Evolutionary conservation across 495 filamentous ascomycete genomes (phyloP), one percentile per base, ranked within the genome.

Genomic region (Penicillium daleae): DNA sequence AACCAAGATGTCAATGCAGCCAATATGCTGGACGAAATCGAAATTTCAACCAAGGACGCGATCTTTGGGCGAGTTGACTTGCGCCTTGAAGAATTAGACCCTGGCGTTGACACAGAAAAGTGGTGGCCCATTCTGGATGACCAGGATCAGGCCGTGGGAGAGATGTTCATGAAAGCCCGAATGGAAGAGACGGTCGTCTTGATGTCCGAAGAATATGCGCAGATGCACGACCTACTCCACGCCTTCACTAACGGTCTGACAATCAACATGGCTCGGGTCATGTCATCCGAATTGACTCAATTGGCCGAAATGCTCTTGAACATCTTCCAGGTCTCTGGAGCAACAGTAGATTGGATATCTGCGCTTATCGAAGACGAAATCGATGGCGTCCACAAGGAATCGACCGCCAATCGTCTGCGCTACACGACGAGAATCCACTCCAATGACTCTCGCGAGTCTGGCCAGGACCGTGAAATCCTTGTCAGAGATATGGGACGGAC

Each of bases 281-380:
- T 97, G 65, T 91, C 92, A 7, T 86, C 85, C 0, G 88, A 91
- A 67, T 80, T 97, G 40, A 88, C 87, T 64, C 82, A 86, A 26
- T 78, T 98, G n/a, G 89, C 92, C 9, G 92, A 97, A 68, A 87
- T 90, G 35, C 85, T 99, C 49, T 80, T 98, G 65, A 92, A 97
- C 68, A 96, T 99, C 56, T 99, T 91, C 69, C 95, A 99, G 71
- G 96, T 97, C 13, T 93, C 92, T n/a, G 93, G 92, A 4, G 86
- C 87, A 55, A 89, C 91, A 13, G 87, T 83, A 39, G 92, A 97
- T 54, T 99, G 95, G 95, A 83, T 99, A 29, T 95, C 92, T 77
- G 86, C 90, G 3, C 81, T 99, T 54, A 91, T 96, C 12, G 96
- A 99, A 71, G 93, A 97, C 66, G 95, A 99, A 73, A 98, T 99